Conservation (phyloP, 2,329 filamentous ascomycete genomes). For the Thyridium curvatum region DNA sequence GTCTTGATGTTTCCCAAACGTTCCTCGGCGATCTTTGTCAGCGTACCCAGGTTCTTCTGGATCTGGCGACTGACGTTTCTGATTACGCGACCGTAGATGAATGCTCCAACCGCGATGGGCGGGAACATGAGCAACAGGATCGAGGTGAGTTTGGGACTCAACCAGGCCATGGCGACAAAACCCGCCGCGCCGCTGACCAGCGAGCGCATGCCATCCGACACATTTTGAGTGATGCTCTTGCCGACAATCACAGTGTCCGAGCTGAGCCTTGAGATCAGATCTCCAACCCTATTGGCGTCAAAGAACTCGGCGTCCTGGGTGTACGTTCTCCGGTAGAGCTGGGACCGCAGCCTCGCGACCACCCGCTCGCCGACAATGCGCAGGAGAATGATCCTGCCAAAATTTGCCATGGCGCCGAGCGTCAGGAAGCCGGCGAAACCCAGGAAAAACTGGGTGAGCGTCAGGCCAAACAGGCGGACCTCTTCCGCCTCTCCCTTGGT, state of each 20-base stretch:
- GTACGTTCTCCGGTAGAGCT: slow-evolving; percentile 86
- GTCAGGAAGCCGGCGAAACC: slow-evolving; percentile 72
- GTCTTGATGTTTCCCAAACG: slow-evolving; percentile 95
- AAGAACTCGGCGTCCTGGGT: slow-evolving; percentile 99
- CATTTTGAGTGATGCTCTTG: slow-evolving; percentile 96
- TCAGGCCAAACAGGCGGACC: slow-evolving; percentile 72
- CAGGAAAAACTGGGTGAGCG: slow-evolving; percentile 81
- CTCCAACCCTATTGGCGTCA: slow-evolving; percentile 93
- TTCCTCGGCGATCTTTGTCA: slow-evolving; percentile 97
- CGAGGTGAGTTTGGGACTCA: slow-evolving; percentile 83
- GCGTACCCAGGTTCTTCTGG: slow-evolving; percentile 83
- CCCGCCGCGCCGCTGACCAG: slow-evolving; percentile 86
- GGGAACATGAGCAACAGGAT: slow-evolving; percentile 84
- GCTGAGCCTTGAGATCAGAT: slow-evolving; percentile 89
- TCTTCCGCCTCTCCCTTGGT: slow-evolving; percentile 65
- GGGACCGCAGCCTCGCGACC: slow-evolving; percentile 80
- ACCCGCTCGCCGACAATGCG: slow-evolving; percentile 93
- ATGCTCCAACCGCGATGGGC: slow-evolving; percentile 81
- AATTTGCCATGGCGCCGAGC: slow-evolving; percentile 83
- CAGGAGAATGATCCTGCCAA: slow-evolving; percentile 86
- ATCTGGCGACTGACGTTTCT: slow-evolving; percentile 87
- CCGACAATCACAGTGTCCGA: slow-evolving; percentile 97
- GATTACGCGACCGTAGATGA: slow-evolving; percentile 86
- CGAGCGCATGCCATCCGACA: slow-evolving; percentile 90
- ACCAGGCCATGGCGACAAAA: slow-evolving; percentile 90